Evolutionary conservation across 495 filamentous ascomycete genomes (phyloP).

Genomic region (Penicillium paradoxum): DNA sequence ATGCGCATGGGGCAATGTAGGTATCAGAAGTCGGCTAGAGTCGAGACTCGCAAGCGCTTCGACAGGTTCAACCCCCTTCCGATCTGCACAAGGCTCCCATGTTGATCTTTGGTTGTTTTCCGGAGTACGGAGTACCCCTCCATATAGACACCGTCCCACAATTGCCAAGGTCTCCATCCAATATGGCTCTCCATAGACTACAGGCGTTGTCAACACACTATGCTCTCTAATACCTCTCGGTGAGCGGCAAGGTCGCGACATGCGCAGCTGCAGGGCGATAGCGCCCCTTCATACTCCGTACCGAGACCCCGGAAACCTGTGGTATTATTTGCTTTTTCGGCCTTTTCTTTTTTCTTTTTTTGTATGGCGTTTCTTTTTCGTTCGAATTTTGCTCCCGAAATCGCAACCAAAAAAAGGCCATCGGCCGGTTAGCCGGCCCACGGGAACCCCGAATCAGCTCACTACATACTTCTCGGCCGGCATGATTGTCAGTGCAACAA

Average conservation of each 20-base stretch:
- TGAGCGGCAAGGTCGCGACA: conserved; percentile 18
- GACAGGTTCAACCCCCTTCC: conserved; percentile 5
- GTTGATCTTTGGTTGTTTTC: conserved; percentile 15
- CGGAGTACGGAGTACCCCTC: too few relatives aligned
- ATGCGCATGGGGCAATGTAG: too few relatives aligned
- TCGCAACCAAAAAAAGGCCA: background rate
- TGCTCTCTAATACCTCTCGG: conserved; percentile 7
- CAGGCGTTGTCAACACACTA: background rate
- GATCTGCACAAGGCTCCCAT: conserved; percentile 11
- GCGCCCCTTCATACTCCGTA: conserved; percentile 16
- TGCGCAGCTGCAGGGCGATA: conserved; percentile 18
- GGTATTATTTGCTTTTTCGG: background rate
- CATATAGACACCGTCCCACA: background rate
- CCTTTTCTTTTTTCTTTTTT: background rate
- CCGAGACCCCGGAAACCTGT: conserved; percentile 6
- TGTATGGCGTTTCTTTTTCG: too few relatives aligned
- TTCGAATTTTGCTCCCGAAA: background rate
- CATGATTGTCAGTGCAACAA: background rate
- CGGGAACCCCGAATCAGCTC: background rate
- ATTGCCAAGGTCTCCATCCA: conserved; percentile 2
- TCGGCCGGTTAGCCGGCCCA: background rate
- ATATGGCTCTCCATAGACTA: background rate
- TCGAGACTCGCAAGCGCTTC: conserved; percentile 14
- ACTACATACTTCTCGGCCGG: background rate
- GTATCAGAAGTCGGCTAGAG: background rate